These are phyloP conservation scores for Blakeslea trispora DNA, from an alignment of 371 early-diverging fungal genomes.

Conservation along the genomic window DNA sequence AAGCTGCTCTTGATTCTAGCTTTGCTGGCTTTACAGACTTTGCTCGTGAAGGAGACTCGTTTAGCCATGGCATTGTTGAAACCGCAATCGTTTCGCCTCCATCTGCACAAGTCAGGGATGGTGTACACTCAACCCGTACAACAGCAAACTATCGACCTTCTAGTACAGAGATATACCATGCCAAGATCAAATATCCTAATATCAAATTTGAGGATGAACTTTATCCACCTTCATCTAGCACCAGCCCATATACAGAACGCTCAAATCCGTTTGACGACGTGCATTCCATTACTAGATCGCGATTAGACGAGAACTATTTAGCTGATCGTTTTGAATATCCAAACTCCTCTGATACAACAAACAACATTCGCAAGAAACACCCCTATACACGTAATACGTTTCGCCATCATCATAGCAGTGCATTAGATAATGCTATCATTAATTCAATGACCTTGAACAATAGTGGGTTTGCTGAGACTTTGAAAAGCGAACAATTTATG, in stretches of 20 bases:
- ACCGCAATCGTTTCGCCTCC: slow-evolving; percentile 24
- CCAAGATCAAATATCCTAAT: slow-evolving; percentile 3
- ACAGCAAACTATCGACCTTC: slow-evolving; percentile 4
- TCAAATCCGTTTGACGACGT: slow-evolving; percentile 47
- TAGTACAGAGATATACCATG: slow-evolving; percentile 1
- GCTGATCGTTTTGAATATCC: slow-evolving; percentile 22
- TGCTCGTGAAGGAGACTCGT: slow-evolving; percentile 12
- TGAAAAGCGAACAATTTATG: not conserved
- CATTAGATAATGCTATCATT: slow-evolving; percentile 8
- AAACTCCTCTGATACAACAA: slow-evolving; percentile 35
- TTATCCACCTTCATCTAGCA: not conserved
- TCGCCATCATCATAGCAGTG: not conserved
- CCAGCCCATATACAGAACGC: slow-evolving; percentile 23
- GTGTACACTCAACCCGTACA: slow-evolving; percentile 24
- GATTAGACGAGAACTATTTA: slow-evolving; percentile 5
- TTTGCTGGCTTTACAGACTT: slow-evolving; percentile 45
- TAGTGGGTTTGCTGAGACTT: slow-evolving; percentile 29
- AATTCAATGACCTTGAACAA: slow-evolving; percentile 23
- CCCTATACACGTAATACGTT: not conserved
- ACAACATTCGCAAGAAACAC: not conserved
- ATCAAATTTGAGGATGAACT: not conserved
- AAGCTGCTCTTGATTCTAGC: slow-evolving; percentile 47
- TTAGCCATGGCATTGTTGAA: not conserved
- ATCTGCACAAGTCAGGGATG: slow-evolving; percentile 34
- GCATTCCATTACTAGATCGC: slow-evolving; percentile 7